Evolutionary conservation across 2,329 filamentous ascomycete species (phyloP), one percentile per base, ranked within the genome.

Genomic region (Fusarium sarcochroum): DNA sequence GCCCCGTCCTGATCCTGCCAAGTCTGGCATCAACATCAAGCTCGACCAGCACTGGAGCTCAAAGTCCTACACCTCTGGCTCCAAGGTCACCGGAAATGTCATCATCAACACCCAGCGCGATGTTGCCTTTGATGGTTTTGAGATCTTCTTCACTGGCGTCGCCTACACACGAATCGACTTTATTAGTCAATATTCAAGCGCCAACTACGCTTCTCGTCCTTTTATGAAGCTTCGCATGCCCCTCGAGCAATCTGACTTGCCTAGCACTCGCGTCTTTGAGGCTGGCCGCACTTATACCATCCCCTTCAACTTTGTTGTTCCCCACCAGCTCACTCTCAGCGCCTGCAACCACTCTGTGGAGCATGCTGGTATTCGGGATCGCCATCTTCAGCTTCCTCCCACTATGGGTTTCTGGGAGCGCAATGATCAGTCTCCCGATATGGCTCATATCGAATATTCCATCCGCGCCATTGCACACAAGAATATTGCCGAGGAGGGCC

Each of bases 271-370:
- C 34, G 71, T 86, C 30, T 84, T 88, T 61, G 78, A 84, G 74
- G 79, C 81, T n/a, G 84, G 82, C 3, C 75, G 75, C 66, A 80
- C 79, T 25, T 86, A 87, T 76, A 81, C 73, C 15, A 76, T 89
- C 23, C 86, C 86, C n/a, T 87, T 89, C 78, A 77, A 86, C 77
- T 89, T 89, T 67, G 83, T 89, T 59, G 82, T 89, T 17, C 87
- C 87, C n/a, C 80, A 81, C 67, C 83, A 87, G 54, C 83, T 89
- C 61, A 88, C 86, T 18, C 79, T 88, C 49, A 82, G 82, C 60
- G 85, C 86, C 18, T 89, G 87, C 80, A 84, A 79, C 70, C 86
- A 89, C 77, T 69, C 75, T 27, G 80, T 82, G 54, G 77, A 79
- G 40, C 80, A 80, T 40, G 77, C 79, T n/a, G 78, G 78, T 46